Base-by-base conservation (phyloP, 176 grass and related monocot genomes). In the Tillandsia fasciculata region DNA sequence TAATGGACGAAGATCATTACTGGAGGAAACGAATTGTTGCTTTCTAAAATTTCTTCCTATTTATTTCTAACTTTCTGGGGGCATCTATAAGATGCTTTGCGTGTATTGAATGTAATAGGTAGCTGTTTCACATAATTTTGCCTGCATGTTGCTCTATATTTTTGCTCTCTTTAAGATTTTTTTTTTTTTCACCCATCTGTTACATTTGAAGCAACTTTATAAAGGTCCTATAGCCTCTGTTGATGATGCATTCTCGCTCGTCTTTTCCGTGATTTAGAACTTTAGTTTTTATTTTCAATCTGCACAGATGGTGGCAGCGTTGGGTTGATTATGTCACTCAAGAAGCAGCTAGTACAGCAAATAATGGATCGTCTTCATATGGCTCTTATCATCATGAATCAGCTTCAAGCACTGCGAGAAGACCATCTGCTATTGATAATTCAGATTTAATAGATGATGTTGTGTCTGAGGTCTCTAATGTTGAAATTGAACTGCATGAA, bases 291-390 rank as follows among this genome's bases (percentile, higher is more conserved):
- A 71, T 27, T 79, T 79, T 52, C 17, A 56, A 77, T 42, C 33
- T 52, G 10, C 82, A 71, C 79, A 99, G 95, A 78, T 99, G 95
- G 95, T 99, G 95, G 95, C 95, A 99, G 80, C 80, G 80, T 83
- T 99, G 95, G 95, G 86, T 99, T 72, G 89, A 99, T 73, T 99
- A 99, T 64, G 84, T 99, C 20, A 86, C 85, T 83, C 89, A 93
- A 78, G 94, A 99, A 84, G 51, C 81, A 72, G 68, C 70, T 82
- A 76, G 52, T 74, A 50, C 64, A 75, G 87, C 94, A 57, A 80
- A 64, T 69, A 99, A 88, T 82, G 88, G 88, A 7, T 51, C 48
- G 13, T 74, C 70, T 57, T 72, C 70, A n/a, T 42, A 57, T 72
- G 72, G 59, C 56, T 82, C 77, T 70, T 80, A 87, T 86, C 82